Evolutionary conservation across 2,329 filamentous ascomycete species (phyloP), one percentile per base, ranked within the genome.

Genomic region (Fusarium sp.): DNA sequence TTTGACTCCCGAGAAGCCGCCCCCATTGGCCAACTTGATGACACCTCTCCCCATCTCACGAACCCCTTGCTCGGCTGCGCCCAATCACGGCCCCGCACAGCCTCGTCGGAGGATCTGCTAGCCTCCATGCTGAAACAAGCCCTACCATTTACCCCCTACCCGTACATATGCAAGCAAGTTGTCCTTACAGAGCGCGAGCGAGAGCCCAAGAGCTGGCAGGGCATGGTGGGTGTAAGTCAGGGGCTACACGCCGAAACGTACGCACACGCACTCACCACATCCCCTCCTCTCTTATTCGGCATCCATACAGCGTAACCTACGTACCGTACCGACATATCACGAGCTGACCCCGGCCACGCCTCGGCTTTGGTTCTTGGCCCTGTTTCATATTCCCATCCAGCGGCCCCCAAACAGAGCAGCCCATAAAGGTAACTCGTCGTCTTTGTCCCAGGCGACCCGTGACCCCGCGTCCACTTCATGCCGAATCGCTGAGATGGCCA

Each of bases 121-220:
- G 73, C 63, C 65, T 70, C 64, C 54, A 57, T 69, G 65, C 69
- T 79, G 77, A 79, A 79, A 79, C 77, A 76, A 77, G 74, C 77
- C 74, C 74, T 79, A 71, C 68, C 66, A 42, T 67, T 38, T 58
- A 57, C 74, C 74, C 76, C 74, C 65, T 76, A 72, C 67, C 52
- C 66, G 68, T 75, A 45, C 63, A 74, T 68, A 70, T 68, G 62
- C 70, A 70, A 70, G 66, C 66, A 70, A 68, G 42, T 63, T 66
- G 54, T 60, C 52, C 65, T 33, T 35, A 33, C 27, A 33, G 27
- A 36, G 29, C 16, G 38, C 11, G 40, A 45, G 40, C 11, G 40
- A 45, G 40, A 45, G 40, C 11, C 20, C 40, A 45, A 22, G 40
- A 45, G 20, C 40, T 45, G 20, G 40, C 40, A 64, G 47, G 20